Base-by-base conservation (phyloP, 129 eudicot species). In the Flaveria bidentis region DNA sequence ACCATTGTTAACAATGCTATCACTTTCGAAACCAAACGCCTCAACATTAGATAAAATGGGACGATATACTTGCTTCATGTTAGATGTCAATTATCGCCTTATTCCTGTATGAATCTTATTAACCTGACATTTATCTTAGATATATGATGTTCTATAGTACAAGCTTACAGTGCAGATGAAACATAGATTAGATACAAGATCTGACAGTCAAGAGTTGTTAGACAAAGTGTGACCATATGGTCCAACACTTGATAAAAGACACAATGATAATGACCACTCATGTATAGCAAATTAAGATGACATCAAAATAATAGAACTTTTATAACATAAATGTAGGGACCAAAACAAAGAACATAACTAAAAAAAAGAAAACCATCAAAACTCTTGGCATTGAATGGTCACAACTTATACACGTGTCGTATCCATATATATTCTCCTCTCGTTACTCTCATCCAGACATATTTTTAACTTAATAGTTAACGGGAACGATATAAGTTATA, bases 211-310 rank as follows among this genome's bases (percentile, higher is more conserved):
- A 71, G 22, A 52, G 14, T 69, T 56, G 71, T 46, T 71, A 33
- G 42, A 62, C 69, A 73, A 41, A 41, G 22, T 39, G 49, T 28
- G 63, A 28, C 18, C 69, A 51, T 51, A 65, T 53, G 83, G 79
- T 66, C 83, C 79, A n/a, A 53, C 33, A 10, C 74, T 23, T 66
- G 83, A 72, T 26, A 73, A 58, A 33, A 39, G 73, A 72, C 28
- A 16, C 73, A 2, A 2, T 41, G 83, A 74, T 25, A 53, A 17
- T 80, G 83, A 80, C 83, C 17, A 61, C 72, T 58, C 75, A 55
- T 2, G 55, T 23, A 8, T 42, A n/a, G 10, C 7, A 56, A 5
- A 80, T 42, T n/a, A 11, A 11, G 20, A 41, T 30, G 49, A 74
- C 75, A 20, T 67, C 53, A 73, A 80, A 72, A 72, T 30, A 44